Conservation (phyloP, 2,329 filamentous ascomycete species). For the Lachnellula subtilissima region DNA sequence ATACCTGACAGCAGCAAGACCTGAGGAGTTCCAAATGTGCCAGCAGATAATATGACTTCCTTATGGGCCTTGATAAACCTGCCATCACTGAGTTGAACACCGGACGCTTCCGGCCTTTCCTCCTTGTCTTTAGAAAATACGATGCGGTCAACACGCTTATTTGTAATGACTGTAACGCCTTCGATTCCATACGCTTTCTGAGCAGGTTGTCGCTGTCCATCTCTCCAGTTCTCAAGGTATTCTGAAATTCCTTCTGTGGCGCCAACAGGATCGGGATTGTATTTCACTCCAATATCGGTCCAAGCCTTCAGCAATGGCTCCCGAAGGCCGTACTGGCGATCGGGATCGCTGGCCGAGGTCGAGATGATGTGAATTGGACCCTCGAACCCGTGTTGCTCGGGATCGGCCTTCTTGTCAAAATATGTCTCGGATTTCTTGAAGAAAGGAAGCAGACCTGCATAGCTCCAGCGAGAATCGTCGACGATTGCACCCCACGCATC, state of each 20-base stretch:
- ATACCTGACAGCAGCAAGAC: conserved; percentile 42
- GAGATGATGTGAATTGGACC: conserved; percentile 27
- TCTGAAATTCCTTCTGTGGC: conserved; percentile 29
- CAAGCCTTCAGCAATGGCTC: conserved; percentile 35
- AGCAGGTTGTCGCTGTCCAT: conserved; percentile 29
- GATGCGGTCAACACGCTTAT: conserved; percentile 22
- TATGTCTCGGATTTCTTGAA: conserved; percentile 35
- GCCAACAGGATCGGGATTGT: conserved; percentile 27
- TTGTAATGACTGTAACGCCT: conserved; percentile 23
- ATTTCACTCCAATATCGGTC: conserved; percentile 31
- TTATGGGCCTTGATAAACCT: conserved; percentile 26
- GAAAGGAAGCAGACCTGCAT: conserved; percentile 42
- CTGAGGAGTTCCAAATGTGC: conserved; percentile 41
- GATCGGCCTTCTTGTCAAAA: conserved; percentile 10
- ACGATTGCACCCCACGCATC: conserved; percentile 40
- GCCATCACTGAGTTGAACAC: conserved; percentile 13
- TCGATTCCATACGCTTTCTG: conserved; percentile 26
- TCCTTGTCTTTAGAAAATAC: conserved; percentile 4
- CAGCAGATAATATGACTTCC: conserved; percentile 45
- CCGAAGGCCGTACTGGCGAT: conserved; percentile 37
- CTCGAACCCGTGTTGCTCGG: conserved; percentile 27
- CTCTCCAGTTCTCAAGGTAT: conserved; percentile 29
- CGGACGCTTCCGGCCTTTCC: neutral
- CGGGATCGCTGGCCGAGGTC: conserved; percentile 27
- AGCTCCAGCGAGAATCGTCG: conserved; percentile 41